These are phyloP conservation scores for Podila horticola DNA, from an alignment of 192 early-diverging fungal genomes.

Conservation along the genomic window DNA sequence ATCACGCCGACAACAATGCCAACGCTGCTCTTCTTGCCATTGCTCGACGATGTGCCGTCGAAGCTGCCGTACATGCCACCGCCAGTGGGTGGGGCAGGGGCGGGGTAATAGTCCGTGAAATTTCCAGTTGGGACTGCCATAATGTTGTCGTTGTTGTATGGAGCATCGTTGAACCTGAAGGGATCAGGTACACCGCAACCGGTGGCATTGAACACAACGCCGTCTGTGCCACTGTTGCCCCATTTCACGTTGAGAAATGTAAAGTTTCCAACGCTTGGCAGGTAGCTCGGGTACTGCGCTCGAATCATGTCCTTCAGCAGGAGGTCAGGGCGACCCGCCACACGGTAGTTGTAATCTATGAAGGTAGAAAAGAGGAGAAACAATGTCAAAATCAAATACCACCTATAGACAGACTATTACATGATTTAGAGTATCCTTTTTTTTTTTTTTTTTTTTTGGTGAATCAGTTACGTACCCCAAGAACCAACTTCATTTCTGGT, in stretches of 20 bases:
- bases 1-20: constrained; percentile 32
- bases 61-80: not conserved
- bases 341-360: constrained; percentile 53
- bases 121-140: not conserved
- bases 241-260: constrained; percentile 51
- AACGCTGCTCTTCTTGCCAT: constrained; percentile 2
- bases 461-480: constrained; percentile 3
- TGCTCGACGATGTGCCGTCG: not conserved
- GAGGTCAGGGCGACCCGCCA: constrained; percentile 56
- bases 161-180: not conserved
- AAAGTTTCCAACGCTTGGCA: not conserved
- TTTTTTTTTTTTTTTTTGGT: not conserved
- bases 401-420: not conserved
- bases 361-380: not conserved
- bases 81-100: not conserved
- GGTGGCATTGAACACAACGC: not conserved
- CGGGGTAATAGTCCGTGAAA: not conserved
- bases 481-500: constrained; percentile 9
- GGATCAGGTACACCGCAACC: not conserved
- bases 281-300: constrained; percentile 50
- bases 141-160: constrained; percentile 9
- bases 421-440: not conserved
- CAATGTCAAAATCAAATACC: not conserved
- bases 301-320: constrained; percentile 54
- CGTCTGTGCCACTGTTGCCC: not conserved